Evolutionary conservation across 2,329 filamentous ascomycete species (phyloP).

Genomic region (Ramichloridium luteum): DNA sequence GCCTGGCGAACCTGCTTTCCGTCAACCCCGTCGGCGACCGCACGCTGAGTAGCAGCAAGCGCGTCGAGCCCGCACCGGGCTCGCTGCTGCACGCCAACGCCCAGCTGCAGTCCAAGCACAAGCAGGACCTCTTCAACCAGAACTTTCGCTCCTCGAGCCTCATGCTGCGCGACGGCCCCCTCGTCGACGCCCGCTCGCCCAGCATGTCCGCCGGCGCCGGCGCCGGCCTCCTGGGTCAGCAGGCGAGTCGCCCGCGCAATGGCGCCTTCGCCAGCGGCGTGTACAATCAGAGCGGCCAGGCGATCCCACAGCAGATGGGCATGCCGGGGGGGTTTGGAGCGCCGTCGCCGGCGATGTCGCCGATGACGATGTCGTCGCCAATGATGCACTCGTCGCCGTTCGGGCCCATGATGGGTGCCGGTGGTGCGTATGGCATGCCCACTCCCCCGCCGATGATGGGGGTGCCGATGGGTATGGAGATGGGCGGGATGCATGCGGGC

Average conservation of each 20-base stretch:
- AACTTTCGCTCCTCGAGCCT: constrained; percentile 22
- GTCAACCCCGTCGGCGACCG: constrained; percentile 24
- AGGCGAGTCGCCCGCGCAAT: constrained; percentile 15
- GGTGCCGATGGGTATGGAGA: constrained; percentile 1
- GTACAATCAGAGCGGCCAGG: constrained; percentile 13
- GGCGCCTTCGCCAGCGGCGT: constrained; percentile 23
- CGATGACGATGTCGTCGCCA: constrained; percentile 9
- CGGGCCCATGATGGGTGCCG: constrained; percentile 6
- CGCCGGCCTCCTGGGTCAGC: constrained; percentile 16
- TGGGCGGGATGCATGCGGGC: constrained; percentile 1
- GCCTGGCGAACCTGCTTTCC: constrained; percentile 50
- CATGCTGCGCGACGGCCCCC: constrained; percentile 12
- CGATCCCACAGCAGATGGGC: constrained; percentile 7
- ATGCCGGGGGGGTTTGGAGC: no score
- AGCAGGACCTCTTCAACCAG: constrained; percentile 24
- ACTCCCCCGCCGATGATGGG: constrained; percentile 1
- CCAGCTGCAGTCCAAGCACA: constrained; percentile 24
- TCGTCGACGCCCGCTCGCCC: constrained; percentile 17
- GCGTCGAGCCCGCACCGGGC: constrained; percentile 19
- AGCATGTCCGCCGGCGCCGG: constrained; percentile 15
- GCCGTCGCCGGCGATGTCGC: no score
- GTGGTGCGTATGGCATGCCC: constrained; percentile 5
- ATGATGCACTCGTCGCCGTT: constrained; percentile 9
- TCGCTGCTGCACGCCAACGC: constrained; percentile 28
- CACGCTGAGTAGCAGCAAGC: constrained; percentile 4